Base-by-base conservation (phyloP, 805 yeast genomes). In the Candida cerambycidarum region DNA sequence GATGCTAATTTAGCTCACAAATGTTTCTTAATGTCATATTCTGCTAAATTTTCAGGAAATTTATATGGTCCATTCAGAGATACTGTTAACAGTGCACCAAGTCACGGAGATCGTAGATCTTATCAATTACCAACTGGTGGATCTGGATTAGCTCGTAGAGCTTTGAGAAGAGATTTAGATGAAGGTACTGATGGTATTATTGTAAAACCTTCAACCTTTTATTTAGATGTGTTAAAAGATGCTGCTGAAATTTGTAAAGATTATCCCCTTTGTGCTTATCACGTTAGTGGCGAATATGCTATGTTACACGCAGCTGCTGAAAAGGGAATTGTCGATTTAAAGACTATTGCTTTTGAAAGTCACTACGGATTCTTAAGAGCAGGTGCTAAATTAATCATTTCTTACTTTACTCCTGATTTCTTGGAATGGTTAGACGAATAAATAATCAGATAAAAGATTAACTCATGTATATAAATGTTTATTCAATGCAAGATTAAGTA, bases 281-380 rank as follows among this genome's bases (percentile, higher is more conserved):
- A 93, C 64, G 99, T 93, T 17, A 82, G 92, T 61, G 99, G 99
- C 31, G 99, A 93, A 67, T 93, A 79, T 59, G 97, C 98, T 24
- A 93, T 93, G 99, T 66, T 93, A 50, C 96, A 90, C 59, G 99
- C 99, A 6, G 98, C 97, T 41, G 97, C 97, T 23, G 97, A 89
- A 57, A 89, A 89, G 73, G 95, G 95, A 29, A 77, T 90, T 46
- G 86, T 84, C 47, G 97, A 92, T 62, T 76, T 93, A 64, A 84
- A 87, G 65, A 80, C 44, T 65, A 81, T 75, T 79, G 85, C 89
- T 0, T 86, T 85, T 56, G 99, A 93, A 69, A 71, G 93, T 37
- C 96, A 93, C 55, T 75, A 87, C 48, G 97, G 99, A 1, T 83
- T 87, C 57, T 74, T 92, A 47, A 80, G 99, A 63, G 99, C 99